Conservation (phyloP, 2,329 filamentous ascomycete species). For the Aspergillus thermomutatus region DNA sequence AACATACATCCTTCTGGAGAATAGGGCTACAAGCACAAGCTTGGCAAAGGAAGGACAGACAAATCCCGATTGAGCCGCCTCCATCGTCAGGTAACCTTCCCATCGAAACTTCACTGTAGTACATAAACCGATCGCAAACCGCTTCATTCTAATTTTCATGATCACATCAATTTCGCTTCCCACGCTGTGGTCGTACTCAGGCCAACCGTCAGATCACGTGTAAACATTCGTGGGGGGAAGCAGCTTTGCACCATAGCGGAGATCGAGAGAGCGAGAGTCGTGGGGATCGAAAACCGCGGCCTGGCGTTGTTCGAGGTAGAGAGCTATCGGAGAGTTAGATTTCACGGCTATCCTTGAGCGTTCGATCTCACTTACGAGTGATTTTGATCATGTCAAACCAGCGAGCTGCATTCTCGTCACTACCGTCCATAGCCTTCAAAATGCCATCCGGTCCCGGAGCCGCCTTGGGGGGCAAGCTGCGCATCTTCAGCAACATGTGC, state of each 20-base stretch:
- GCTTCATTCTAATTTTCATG: conserved; percentile 2
- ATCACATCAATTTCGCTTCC: conserved; percentile 3
- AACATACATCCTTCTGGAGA: not conserved
- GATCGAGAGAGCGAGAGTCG: conserved; percentile 42
- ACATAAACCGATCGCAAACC: not conserved
- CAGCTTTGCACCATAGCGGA: conserved; percentile 36
- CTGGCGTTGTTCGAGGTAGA: conserved; percentile 38
- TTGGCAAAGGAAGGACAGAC: not conserved
- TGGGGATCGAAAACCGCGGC: conserved; percentile 36
- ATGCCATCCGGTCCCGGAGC: conserved; percentile 36
- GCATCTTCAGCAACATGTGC: conserved; percentile 57
- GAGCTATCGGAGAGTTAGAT: conserved; percentile 23
- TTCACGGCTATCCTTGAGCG: not conserved
- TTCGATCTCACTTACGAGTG: conserved; percentile 30
- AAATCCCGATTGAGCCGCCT: not conserved
- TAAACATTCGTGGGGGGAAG: conserved; percentile 27
- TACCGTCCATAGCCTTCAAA: conserved; percentile 37
- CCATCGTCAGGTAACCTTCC: not conserved
- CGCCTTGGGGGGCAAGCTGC: conserved; percentile 44
- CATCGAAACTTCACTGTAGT: not conserved
- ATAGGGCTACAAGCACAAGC: not conserved
- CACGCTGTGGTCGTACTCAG: conserved; percentile 1
- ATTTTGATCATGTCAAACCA: conserved; percentile 44
- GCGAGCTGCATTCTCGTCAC: conserved; percentile 34
- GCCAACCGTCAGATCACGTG: conserved; percentile 10